These are phyloP conservation scores for Rosa chinensis DNA, from an alignment of 306 rosid genomes.

Conservation along the genomic window DNA sequence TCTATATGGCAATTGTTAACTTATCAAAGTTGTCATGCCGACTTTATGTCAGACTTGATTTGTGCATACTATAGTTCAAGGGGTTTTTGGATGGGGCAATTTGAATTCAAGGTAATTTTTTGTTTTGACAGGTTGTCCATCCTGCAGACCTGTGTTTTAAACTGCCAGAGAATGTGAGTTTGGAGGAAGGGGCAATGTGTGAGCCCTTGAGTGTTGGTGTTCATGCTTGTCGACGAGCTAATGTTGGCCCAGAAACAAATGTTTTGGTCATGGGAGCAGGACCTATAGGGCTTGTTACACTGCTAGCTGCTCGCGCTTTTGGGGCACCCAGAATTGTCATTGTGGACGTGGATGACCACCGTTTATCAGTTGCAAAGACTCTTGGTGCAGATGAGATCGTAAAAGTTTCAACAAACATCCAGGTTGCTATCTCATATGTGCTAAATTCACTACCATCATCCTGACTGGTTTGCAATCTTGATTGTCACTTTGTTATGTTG, in stretches of 20 bases:
- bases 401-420: slow-evolving; percentile 64
- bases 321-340: slow-evolving; percentile 70
- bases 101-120: slow-evolving; percentile 13
- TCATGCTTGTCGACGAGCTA: slow-evolving; percentile 89
- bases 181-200: slow-evolving; percentile 97
- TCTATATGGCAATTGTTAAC: background rate
- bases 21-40: background rate
- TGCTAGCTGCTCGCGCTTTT: slow-evolving; percentile 87
- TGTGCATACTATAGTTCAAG: background rate
- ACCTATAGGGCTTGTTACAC: slow-evolving; percentile 86
- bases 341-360: slow-evolving; percentile 72
- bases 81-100: background rate
- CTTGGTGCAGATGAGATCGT: slow-evolving; percentile 76
- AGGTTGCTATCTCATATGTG: slow-evolving; percentile 37
- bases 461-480: background rate
- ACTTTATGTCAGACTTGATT: background rate
- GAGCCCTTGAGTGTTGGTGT: slow-evolving; percentile 93
- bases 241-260: slow-evolving; percentile 77
- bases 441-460: background rate
- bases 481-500: background rate
- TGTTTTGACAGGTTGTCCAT: slow-evolving; percentile 65
- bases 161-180: slow-evolving; percentile 79
- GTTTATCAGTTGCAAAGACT: slow-evolving; percentile 75
- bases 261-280: slow-evolving; percentile 91
- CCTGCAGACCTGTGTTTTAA: slow-evolving; percentile 86